Conservation (phyloP, 805 yeast species). For the Sugiyamaella valdiviana region DNA sequence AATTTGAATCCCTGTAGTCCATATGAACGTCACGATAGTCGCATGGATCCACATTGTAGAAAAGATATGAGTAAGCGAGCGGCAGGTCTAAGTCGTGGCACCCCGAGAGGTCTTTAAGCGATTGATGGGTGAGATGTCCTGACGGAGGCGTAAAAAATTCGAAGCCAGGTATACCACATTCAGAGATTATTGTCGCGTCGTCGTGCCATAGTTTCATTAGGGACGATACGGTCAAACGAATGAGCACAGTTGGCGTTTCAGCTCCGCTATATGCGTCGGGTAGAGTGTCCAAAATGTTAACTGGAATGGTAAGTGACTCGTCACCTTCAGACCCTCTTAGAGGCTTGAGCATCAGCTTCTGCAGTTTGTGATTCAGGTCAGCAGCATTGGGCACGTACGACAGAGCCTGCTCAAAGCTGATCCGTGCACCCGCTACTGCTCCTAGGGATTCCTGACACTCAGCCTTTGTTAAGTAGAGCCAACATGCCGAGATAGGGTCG, state of each 20-base stretch:
- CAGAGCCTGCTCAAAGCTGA: constrained; percentile 13
- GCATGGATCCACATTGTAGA: constrained; percentile 7
- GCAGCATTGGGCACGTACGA: constrained; percentile 10
- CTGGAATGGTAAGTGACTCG: too few species aligned
- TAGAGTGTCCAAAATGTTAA: too few species aligned
- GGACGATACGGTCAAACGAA: too few species aligned
- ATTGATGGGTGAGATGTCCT: constrained; percentile 8
- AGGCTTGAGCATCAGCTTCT: neutral
- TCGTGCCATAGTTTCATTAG: too few species aligned
- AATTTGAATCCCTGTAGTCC: constrained; percentile 19
- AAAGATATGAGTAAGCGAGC: constrained; percentile 14
- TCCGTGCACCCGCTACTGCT: constrained; percentile 7
- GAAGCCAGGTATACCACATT: too few species aligned
- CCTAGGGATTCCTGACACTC: constrained; percentile 14
- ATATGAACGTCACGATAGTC: constrained; percentile 6
- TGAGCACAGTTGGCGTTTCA: too few species aligned
- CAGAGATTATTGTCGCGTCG: too few species aligned
- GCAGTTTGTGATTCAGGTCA: constrained; percentile 12
- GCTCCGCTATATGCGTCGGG: too few species aligned
- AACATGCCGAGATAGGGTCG: constrained; percentile 6
- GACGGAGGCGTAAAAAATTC: constrained; percentile 14
- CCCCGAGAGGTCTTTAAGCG: constrained; percentile 17
- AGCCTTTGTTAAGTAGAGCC: constrained; percentile 16
- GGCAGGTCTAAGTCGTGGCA: constrained; percentile 12
- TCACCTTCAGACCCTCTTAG: too few species aligned